Evolutionary conservation across 75 land plant genomes (phyloP).

Genomic region (Cryptomeria japonica): DNA sequence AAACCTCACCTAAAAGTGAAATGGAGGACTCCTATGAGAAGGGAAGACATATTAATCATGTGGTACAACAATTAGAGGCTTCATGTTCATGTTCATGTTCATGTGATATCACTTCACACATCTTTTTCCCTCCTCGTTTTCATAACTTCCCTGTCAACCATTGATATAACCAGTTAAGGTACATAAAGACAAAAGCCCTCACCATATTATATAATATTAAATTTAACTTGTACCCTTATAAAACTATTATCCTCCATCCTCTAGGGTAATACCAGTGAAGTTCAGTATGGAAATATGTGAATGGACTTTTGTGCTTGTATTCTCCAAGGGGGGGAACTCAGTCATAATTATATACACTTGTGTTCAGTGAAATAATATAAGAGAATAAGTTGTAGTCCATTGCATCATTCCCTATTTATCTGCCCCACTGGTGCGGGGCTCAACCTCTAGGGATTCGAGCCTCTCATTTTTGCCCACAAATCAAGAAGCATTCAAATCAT

Average conservation of each 20-base stretch:
- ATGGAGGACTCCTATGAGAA: too few relatives aligned
- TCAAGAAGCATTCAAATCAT: not conserved
- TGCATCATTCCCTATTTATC: slow-evolving; percentile 6
- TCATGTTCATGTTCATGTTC: too few relatives aligned
- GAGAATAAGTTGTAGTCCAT: not conserved
- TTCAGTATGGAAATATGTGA: not conserved
- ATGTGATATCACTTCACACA: too few relatives aligned
- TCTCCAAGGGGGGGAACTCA: not conserved
- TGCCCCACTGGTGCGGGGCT: slow-evolving; percentile 13
- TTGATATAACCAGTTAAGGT: not conserved
- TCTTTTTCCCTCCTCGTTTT: not conserved
- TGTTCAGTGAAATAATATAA: not conserved
- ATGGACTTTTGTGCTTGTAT: not conserved
- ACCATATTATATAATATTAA: not conserved
- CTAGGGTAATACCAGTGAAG: too few relatives aligned
- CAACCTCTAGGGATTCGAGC: slow-evolving; percentile 10
- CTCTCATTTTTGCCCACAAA: not conserved
- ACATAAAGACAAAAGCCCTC: not conserved
- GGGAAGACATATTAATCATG: too few relatives aligned
- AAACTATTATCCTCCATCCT: not conserved
- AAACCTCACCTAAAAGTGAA: too few relatives aligned
- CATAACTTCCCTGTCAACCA: not conserved
- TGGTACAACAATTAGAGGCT: too few relatives aligned
- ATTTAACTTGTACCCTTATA: not conserved
- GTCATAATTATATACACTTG: not conserved